These are phyloP conservation scores for Colletotrichum eremochloae DNA, from an alignment of 2,329 filamentous ascomycete species.

Conservation along the genomic window DNA sequence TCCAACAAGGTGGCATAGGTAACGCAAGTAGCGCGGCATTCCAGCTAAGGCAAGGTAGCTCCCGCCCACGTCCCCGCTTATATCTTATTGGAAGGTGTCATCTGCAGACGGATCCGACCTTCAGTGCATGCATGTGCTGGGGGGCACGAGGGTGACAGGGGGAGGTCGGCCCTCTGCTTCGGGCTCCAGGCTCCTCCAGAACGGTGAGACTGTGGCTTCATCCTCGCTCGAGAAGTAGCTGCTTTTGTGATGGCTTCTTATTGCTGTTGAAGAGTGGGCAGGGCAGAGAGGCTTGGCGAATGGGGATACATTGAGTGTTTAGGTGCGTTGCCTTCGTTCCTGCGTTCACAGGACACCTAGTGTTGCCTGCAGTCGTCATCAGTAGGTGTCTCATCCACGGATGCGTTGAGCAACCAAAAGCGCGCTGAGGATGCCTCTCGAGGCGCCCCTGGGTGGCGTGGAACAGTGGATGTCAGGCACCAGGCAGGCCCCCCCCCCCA, in stretches of 20 bases:
- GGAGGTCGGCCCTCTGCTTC: conserved; percentile 3
- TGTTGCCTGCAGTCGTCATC: conserved; percentile 16
- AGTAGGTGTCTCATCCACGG: conserved; percentile 23
- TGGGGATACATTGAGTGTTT: background rate
- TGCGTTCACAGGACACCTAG: background rate
- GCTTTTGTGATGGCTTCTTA: background rate
- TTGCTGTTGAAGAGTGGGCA: background rate
- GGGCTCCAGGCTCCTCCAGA: background rate
- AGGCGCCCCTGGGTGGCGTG: conserved; percentile 20
- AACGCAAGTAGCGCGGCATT: conserved; percentile 23
- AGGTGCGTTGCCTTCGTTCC: background rate
- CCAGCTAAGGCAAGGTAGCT: conserved; percentile 27
- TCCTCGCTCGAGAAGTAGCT: background rate
- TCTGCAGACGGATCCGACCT: conserved; percentile 41
- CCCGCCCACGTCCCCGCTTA: conserved; percentile 29
- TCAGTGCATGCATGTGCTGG: conserved; percentile 40
- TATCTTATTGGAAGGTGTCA: conserved; percentile 42
- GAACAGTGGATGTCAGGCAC: conserved; percentile 32
- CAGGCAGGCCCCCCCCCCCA: conserved; percentile 1
- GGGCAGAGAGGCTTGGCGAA: background rate
- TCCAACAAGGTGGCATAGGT: conserved; percentile 19
- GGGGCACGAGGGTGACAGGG: conserved; percentile 29
- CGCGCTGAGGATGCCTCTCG: conserved; percentile 30
- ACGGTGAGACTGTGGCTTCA: background rate
- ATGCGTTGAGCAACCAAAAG: conserved; percentile 27